Evolutionary conservation across 306 rosid genomes (phyloP).

Genomic region (Cucumis melo): DNA sequence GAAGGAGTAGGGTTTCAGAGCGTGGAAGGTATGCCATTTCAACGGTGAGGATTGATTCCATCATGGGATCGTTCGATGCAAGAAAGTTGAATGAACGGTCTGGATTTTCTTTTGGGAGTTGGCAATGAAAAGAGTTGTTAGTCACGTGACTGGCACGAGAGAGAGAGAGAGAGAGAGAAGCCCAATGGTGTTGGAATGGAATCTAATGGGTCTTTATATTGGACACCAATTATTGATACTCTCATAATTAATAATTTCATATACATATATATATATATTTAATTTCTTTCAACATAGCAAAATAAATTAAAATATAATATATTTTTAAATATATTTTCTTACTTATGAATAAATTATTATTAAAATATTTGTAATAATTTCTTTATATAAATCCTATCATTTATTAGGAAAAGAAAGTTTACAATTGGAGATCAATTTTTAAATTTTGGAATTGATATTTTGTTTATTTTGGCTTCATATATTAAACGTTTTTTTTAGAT

Average conservation of each 20-base stretch:
- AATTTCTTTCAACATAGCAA: too few relatives aligned
- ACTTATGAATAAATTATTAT: too few relatives aligned
- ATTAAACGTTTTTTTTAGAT: too few relatives aligned
- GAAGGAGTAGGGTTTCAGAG: slow-evolving; percentile 2
- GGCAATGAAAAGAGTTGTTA: neutral
- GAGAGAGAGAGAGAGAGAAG: neutral
- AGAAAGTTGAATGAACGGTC: neutral
- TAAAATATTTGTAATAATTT: too few relatives aligned
- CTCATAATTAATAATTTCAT: neutral
- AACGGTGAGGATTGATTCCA: slow-evolving; percentile 18
- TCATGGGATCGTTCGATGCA: neutral
- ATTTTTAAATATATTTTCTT: too few relatives aligned
- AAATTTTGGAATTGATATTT: too few relatives aligned
- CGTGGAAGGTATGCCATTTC: slow-evolving; percentile 5
- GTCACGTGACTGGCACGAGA: slow-evolving; percentile 7
- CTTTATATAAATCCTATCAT: too few relatives aligned
- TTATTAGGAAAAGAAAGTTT: too few relatives aligned
- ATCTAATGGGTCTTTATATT: neutral
- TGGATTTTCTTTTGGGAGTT: neutral
- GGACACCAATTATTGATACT: neutral
- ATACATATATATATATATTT: too few relatives aligned
- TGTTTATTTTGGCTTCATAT: too few relatives aligned
- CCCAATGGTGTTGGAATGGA: neutral
- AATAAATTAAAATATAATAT: too few relatives aligned
- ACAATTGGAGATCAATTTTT: too few relatives aligned